phyloP scores from a whole-genome alignment of 371 early-diverging fungal genomes.

The Batkoa obscura region DNA sequence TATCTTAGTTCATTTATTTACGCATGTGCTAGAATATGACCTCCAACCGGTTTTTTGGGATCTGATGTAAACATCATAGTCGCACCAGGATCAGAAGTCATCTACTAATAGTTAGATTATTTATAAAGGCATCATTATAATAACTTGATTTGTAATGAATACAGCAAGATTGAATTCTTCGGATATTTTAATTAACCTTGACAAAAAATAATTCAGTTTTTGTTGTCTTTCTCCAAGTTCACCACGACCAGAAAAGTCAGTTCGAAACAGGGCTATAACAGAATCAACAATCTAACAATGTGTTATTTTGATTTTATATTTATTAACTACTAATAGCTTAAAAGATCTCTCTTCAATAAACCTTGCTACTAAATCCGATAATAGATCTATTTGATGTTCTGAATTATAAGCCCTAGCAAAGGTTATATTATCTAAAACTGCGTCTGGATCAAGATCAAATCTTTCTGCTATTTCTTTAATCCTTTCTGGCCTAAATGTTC shows the following conservation, averaged over 20 bases:
- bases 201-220: slow-evolving; percentile 61
- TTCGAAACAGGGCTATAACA: slow-evolving; percentile 56
- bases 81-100: slow-evolving; percentile 40
- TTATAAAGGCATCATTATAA: slow-evolving; percentile 6
- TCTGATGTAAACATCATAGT: slow-evolving; percentile 57
- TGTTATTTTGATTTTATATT: neutral
- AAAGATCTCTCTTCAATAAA: slow-evolving; percentile 45
- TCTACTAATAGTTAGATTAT: slow-evolving; percentile 1
- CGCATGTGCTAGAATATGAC: slow-evolving; percentile 97
- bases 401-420: slow-evolving; percentile 64
- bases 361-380: slow-evolving; percentile 40
- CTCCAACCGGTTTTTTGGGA: slow-evolving; percentile 97
- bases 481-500: slow-evolving; percentile 53
- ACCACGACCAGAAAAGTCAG: slow-evolving; percentile 64
- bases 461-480: slow-evolving; percentile 52
- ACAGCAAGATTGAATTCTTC: slow-evolving; percentile 82
- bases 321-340: slow-evolving; percentile 6
- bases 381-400: slow-evolving; percentile 67
- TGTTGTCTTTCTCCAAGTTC: slow-evolving; percentile 85
- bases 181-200: slow-evolving; percentile 52
- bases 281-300: slow-evolving; percentile 42
- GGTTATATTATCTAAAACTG: slow-evolving; percentile 41
- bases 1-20: slow-evolving; percentile 56
- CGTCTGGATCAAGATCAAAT: slow-evolving; percentile 43
- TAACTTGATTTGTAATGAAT: slow-evolving; percentile 73